Evolutionary conservation across 2,329 filamentous ascomycete genomes (phyloP).

Genomic region (Penicillium sp.): DNA sequence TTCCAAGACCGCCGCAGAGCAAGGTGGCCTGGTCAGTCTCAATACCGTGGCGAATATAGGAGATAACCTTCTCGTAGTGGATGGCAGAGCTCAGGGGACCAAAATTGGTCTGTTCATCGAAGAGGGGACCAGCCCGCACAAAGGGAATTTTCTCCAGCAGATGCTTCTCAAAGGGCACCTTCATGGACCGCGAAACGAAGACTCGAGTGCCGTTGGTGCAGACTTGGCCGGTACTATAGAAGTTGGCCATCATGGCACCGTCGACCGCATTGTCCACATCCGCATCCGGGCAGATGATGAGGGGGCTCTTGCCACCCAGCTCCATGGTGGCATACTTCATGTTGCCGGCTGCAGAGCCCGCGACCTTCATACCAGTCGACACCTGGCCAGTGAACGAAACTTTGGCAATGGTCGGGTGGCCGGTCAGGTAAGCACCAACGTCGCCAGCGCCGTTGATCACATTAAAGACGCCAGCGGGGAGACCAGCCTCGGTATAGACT

Average conservation of each 20-base stretch:
- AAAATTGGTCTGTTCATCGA: conserved; percentile 72
- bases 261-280: conserved; percentile 77
- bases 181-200: conserved; percentile 68
- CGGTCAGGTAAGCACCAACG: conserved; percentile 71
- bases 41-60: conserved; percentile 73
- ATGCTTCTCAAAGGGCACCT: conserved; percentile 64
- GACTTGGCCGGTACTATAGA: conserved; percentile 86
- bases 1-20: conserved; percentile 66
- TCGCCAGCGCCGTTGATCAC: conserved; percentile 77
- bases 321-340: conserved; percentile 96
- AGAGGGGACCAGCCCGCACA: conserved; percentile 69
- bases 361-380: conserved; percentile 77
- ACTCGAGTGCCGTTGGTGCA: conserved; percentile 91
- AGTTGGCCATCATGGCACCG: conserved; percentile 90
- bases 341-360: conserved; percentile 66
- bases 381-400: conserved; percentile 90
- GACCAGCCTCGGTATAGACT: conserved; percentile 72
- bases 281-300: conserved; percentile 76
- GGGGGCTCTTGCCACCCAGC: conserved; percentile 79
- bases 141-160: conserved; percentile 68
- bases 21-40: conserved; percentile 70
- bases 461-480: conserved; percentile 82
- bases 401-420: conserved; percentile 72
- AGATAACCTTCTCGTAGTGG: conserved; percentile 74
- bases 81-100: conserved; percentile 73